Percentiles rank a stretch among this genome's conserved stretches.
phyloP scores from a whole-genome alignment of 2,329 filamentous ascomycete species.

The Penicillium sp. region DNA sequence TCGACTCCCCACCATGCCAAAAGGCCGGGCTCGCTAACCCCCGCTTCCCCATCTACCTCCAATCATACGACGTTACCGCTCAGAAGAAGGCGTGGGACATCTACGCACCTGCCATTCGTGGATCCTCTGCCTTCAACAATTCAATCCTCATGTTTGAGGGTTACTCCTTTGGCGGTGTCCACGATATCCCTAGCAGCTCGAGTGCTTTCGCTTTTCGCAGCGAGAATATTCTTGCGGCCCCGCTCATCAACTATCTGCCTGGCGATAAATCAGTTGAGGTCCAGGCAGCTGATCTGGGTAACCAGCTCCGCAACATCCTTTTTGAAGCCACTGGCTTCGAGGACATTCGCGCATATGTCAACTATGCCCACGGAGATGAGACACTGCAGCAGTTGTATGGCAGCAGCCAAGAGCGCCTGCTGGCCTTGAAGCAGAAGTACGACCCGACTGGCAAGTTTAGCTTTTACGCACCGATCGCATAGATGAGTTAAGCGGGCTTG shows the following conservation, averaged over 20 bases:
- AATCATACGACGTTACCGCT: constrained; percentile 39
- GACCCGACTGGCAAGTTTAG: constrained; percentile 34
- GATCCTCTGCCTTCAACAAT: constrained; percentile 33
- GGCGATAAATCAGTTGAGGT: constrained; percentile 21
- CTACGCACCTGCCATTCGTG: constrained; percentile 34
- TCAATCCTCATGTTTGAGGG: constrained; percentile 57
- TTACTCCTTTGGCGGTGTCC: constrained; percentile 50
- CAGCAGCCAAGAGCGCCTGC: constrained; percentile 28
- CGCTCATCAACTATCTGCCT: constrained; percentile 32
- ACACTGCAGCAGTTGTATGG: constrained; percentile 30
- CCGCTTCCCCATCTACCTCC: constrained; percentile 47
- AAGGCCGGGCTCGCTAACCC: constrained; percentile 43
- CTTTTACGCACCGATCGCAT: constrained; percentile 29
- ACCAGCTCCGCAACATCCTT: constrained; percentile 30
- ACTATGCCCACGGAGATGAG: constrained; percentile 33
- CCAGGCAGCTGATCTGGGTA: constrained; percentile 28
- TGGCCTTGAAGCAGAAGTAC: constrained; percentile 34
- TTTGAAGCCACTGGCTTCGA: constrained; percentile 17
- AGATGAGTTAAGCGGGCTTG: background rate
- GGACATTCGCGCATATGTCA: constrained; percentile 30
- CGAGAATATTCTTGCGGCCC: constrained; percentile 43
- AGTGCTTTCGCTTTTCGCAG: constrained; percentile 49
- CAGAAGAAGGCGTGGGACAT: constrained; percentile 39
- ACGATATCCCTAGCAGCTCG: constrained; percentile 33
- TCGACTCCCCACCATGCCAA: constrained; percentile 41